Evolutionary conservation across 805 yeast species (phyloP), one percentile per base, ranked within the genome.

Genomic region (Starmerella vaccinii): DNA sequence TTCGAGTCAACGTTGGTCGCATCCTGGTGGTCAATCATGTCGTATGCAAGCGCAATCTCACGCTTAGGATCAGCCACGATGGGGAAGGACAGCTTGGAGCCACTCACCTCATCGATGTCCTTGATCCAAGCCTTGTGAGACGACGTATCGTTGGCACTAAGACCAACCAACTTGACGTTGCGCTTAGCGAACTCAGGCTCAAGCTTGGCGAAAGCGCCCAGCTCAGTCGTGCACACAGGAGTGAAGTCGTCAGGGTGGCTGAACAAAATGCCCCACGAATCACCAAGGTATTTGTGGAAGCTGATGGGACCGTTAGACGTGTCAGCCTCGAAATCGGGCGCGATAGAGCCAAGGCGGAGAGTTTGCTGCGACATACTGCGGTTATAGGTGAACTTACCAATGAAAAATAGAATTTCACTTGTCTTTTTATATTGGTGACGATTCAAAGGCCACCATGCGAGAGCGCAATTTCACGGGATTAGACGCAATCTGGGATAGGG

Each of bases 191-290:
- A 88, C 70, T 88, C 95, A 50, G 92, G 87, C 73, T 87, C 87
- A 70, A 89, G 80, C 65, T 82, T 77, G 60, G 96, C 92, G 65
- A 88, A 89, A 12, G 95, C 96, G 61, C 96, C 95, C 65, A 88
- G 76, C 75, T 88, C 97, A 52, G 96, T 88, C 64, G 96, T 89
- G 72, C 97, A 88, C 52, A 88, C 96, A 44, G 97, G 97, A 19
- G 97, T 88, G 77, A 85, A 89, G 68, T 89, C 97, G 58, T 87
- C 96, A 57, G 97, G 97, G 69, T 88, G 97, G 13, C 95, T 86
- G 73, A 88, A 88, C 59, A 88, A 74, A 47, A 88, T 81, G 50
- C 81, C 82, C 97, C 97, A 88, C 29, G 80, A 75, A 70, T 84
- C 78, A 43, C 90, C 94, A 60, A 87, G 73, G 75, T 73, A 88